Percentiles rank a stretch among this genome's conserved stretches.
These are phyloP conservation scores for Orbilia javanica DNA, from an alignment of 2,329 filamentous ascomycete species.

Conservation along the genomic window DNA sequence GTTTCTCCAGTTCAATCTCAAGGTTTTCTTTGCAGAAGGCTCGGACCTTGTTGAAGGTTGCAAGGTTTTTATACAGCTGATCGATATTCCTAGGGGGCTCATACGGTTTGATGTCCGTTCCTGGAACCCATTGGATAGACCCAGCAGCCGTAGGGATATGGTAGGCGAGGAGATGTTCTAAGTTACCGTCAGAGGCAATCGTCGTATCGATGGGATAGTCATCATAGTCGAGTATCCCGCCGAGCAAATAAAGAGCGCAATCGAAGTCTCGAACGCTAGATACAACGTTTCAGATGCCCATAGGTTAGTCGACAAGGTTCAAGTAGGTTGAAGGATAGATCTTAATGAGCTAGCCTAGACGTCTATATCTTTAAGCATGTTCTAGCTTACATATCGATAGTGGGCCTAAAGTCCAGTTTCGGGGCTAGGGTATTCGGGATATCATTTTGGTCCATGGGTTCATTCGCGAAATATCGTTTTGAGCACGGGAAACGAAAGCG, in stretches of 20 bases:
- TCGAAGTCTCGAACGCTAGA: slow-evolving; percentile 31
- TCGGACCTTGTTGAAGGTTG: not conserved
- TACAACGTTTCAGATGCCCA: not conserved
- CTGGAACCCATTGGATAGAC: not conserved
- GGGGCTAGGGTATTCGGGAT: not conserved
- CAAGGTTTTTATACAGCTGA: slow-evolving; percentile 1
- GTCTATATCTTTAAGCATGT: not conserved
- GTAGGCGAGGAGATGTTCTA: not conserved
- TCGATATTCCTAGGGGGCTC: not conserved
- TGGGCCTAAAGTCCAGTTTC: not conserved
- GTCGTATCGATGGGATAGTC: not conserved
- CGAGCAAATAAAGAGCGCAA: slow-evolving; percentile 28
- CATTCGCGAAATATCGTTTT: not conserved
- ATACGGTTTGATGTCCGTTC: not conserved
- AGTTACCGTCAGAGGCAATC: not conserved
- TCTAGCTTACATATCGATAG: slow-evolving; percentile 9
- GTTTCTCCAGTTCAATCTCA: slow-evolving; percentile 5
- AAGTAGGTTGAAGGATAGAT: no score
- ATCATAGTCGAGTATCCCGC: slow-evolving; percentile 27
- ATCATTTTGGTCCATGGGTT: not conserved
- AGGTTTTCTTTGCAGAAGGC: not conserved
- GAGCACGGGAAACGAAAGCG: slow-evolving; percentile 19
- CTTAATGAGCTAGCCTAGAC: no score
- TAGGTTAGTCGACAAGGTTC: no score
- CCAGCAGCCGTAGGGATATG: not conserved